These are phyloP conservation scores for Dryas alaskensis DNA, from an alignment of 306 rosid genomes.

Conservation along the genomic window DNA sequence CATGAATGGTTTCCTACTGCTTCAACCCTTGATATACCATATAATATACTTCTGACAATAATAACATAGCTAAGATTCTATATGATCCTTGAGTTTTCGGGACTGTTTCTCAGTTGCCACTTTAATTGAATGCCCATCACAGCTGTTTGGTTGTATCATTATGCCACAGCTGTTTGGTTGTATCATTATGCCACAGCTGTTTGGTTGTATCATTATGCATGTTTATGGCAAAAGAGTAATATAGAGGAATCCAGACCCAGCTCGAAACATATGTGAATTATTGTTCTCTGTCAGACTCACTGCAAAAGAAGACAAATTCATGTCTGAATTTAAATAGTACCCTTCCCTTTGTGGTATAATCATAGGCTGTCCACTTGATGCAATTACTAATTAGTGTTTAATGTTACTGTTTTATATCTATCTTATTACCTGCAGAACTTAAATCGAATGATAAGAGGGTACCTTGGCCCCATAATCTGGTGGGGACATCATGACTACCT, in stretches of 20 bases:
- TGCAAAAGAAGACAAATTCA: slow-evolving; percentile 3
- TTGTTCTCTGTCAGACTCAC: background rate
- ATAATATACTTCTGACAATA: background rate
- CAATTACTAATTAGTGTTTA: too few relatives aligned
- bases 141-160: slow-evolving; percentile 10
- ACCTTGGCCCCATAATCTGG: background rate
- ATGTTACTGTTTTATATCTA: background rate
- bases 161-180: too few relatives aligned
- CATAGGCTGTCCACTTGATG: background rate
- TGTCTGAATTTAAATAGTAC: background rate
- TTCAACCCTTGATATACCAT: background rate
- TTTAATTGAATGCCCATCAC: background rate
- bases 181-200: slow-evolving; percentile 14
- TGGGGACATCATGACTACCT: background rate
- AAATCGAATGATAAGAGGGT: background rate
- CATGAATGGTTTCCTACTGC: background rate
- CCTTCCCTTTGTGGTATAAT: background rate
- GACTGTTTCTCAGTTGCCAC: slow-evolving; percentile 6
- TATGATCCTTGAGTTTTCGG: slow-evolving; percentile 13
- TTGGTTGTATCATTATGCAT: slow-evolving; percentile 5
- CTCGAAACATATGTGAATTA: slow-evolving; percentile 1
- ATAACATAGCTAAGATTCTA: background rate
- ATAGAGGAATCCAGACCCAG: slow-evolving; percentile 9
- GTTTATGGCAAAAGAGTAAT: background rate
- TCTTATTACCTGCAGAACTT: background rate